A percentile compares a stretch with the other conserved stretches of the same genome.
Evolutionary conservation across 306 rosid species (phyloP).

Genomic region (Erythrophleum fordii): DNA sequence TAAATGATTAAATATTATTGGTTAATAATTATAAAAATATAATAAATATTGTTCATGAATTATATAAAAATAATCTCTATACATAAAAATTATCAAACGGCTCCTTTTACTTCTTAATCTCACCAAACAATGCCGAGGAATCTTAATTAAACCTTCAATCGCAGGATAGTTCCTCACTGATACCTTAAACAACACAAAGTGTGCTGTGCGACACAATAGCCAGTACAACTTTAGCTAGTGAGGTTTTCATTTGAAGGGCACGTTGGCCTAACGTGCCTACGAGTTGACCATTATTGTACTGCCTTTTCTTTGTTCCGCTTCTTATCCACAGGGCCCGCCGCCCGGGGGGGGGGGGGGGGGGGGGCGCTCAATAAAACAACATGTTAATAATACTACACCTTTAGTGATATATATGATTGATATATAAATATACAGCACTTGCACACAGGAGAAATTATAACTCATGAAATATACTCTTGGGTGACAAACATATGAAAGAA

Average conservation of each 20-base stretch:
- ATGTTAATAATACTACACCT: not conserved
- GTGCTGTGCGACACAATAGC: not conserved
- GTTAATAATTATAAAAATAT: no score
- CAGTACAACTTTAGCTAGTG: not conserved
- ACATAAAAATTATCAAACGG: no score
- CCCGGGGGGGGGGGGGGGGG: not conserved
- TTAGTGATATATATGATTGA: constrained; percentile 20
- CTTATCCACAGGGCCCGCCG: no score
- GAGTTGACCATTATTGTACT: constrained; percentile 39
- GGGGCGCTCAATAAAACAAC: no score
- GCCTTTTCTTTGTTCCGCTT: constrained; percentile 7
- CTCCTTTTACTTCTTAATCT: not conserved
- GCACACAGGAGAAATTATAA: not conserved
- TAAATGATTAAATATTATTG: no score
- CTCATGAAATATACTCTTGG: not conserved
- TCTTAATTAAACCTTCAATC: constrained; percentile 25
- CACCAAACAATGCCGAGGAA: constrained; percentile 3
- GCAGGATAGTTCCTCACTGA: constrained; percentile 9
- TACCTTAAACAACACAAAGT: constrained; percentile 3
- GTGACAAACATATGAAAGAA: constrained; percentile 32
- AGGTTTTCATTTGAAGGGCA: constrained; percentile 17
- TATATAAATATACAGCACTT: not conserved
- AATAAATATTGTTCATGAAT: no score
- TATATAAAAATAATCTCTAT: no score
- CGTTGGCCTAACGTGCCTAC: constrained; percentile 1